Evolutionary conservation across 2,329 filamentous ascomycete species (phyloP).

Genomic region (Colletotrichum coccodes): DNA sequence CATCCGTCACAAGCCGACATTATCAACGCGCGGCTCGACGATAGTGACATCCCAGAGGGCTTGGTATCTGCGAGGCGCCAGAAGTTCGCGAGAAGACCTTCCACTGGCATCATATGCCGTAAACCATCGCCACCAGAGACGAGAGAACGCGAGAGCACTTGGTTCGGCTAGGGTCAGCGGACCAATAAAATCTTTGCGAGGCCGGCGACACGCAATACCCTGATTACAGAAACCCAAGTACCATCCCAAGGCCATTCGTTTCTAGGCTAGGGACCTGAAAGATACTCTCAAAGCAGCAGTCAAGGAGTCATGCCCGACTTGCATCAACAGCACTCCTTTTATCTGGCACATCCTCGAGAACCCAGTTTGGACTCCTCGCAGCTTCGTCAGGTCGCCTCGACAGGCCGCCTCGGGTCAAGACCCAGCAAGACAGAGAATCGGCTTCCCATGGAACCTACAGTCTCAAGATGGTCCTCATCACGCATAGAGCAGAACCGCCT

Average conservation of each 20-base stretch:
- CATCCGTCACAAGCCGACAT: conserved; percentile 27
- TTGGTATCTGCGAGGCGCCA: conserved; percentile 46
- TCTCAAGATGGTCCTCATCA: background rate
- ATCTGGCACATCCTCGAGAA: background rate
- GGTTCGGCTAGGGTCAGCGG: conserved; percentile 30
- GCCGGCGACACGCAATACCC: conserved; percentile 33
- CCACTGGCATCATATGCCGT: background rate
- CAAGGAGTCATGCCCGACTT: background rate
- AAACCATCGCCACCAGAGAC: conserved; percentile 3
- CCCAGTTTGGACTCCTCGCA: background rate
- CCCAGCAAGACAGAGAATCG: background rate
- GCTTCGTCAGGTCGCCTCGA: conserved; percentile 24
- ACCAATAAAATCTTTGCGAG: conserved; percentile 29
- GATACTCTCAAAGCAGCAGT: background rate
- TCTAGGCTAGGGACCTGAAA: conserved; percentile 4
- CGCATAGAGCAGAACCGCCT: background rate
- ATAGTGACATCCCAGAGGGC: conserved; percentile 41
- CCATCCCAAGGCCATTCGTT: conserved; percentile 29
- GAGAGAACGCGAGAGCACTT: conserved; percentile 40
- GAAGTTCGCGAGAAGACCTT: conserved; percentile 36
- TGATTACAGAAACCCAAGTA: conserved; percentile 18
- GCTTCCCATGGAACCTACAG: background rate
- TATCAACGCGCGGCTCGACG: conserved; percentile 18
- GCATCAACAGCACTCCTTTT: conserved; percentile 1
- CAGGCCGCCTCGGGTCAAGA: conserved; percentile 9